Percentiles rank a stretch among this genome's conserved stretches.
Evolutionary conservation across 768 basidiomycete genomes (phyloP).

Genomic region (Tremella fuciformis): DNA sequence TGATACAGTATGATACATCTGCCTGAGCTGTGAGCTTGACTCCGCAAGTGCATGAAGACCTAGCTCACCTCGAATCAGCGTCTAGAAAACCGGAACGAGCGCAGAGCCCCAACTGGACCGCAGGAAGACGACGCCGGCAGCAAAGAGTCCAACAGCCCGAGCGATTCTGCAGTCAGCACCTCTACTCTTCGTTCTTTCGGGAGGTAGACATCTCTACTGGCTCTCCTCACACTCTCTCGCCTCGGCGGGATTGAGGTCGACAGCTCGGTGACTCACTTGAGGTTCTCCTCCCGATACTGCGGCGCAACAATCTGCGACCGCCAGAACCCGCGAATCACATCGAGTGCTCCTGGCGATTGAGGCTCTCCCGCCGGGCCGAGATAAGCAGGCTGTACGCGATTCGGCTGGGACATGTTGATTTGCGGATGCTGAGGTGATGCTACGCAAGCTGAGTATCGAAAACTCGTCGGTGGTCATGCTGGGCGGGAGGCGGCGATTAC

Average conservation of each 20-base stretch:
- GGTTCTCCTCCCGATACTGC: conserved; percentile 24
- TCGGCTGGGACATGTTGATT: conserved; percentile 16
- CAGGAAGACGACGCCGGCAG: conserved; percentile 32
- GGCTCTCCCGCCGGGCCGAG: conserved; percentile 12
- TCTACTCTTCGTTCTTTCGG: neutral
- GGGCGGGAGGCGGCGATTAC: no score
- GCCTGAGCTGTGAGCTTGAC: neutral
- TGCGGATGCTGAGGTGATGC: neutral
- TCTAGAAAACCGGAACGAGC: conserved; percentile 32
- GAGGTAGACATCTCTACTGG: neutral
- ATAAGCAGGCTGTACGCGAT: conserved; percentile 11
- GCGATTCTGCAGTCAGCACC: conserved; percentile 23
- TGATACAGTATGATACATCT: conserved; percentile 5
- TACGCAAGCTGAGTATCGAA: neutral
- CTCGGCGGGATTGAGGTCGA: neutral
- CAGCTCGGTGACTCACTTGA: conserved; percentile 21
- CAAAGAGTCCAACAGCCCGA: conserved; percentile 30
- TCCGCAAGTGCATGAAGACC: neutral
- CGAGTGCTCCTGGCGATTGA: conserved; percentile 8
- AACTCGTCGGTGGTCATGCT: neutral
- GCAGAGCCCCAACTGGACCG: conserved; percentile 25
- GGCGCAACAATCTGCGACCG: conserved; percentile 25
- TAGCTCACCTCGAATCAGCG: neutral
- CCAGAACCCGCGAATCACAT: conserved; percentile 24
- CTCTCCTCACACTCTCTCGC: no score